These are phyloP conservation scores for Tetrahymena borealis DNA, from an alignment of 73 alveolate genomes.

Conservation along the genomic window DNA sequence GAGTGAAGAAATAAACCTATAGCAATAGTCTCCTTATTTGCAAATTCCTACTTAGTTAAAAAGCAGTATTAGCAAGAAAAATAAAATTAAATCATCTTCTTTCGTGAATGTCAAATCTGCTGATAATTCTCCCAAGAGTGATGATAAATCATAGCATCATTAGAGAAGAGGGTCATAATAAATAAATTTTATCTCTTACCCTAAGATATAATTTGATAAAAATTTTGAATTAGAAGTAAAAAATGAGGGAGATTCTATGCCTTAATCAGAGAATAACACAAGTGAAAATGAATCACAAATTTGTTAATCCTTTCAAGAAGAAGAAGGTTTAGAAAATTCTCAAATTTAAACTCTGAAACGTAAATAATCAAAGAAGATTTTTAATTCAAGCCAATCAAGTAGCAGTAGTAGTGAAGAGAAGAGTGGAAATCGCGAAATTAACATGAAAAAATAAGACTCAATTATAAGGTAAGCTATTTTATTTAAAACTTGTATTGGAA, in stretches of 20 bases:
- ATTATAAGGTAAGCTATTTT: not conserved
- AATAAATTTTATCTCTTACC: not conserved
- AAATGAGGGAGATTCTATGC: not conserved
- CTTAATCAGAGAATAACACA: not conserved
- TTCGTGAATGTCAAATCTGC: not conserved
- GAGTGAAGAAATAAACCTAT: not conserved
- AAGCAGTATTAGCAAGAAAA: not conserved
- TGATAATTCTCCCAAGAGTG: not conserved
- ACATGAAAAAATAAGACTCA: not conserved
- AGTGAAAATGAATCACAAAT: not conserved
- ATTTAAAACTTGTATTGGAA: not conserved
- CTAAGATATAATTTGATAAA: not conserved
- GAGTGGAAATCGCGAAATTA: not conserved
- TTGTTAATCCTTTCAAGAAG: not conserved
- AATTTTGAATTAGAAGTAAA: not conserved
- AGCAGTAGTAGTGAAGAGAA: not conserved
- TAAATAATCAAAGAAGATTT: not conserved
- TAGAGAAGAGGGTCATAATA: not conserved
- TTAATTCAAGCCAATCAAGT: not conserved
- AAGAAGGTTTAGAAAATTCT: not conserved
- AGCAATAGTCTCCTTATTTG: not conserved
- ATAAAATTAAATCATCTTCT: not conserved
- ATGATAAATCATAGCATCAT: not conserved
- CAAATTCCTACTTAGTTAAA: not conserved
- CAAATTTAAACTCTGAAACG: not conserved